Conservation (phyloP, 306 rosid species). For the Fragaria ananassa region DNA sequence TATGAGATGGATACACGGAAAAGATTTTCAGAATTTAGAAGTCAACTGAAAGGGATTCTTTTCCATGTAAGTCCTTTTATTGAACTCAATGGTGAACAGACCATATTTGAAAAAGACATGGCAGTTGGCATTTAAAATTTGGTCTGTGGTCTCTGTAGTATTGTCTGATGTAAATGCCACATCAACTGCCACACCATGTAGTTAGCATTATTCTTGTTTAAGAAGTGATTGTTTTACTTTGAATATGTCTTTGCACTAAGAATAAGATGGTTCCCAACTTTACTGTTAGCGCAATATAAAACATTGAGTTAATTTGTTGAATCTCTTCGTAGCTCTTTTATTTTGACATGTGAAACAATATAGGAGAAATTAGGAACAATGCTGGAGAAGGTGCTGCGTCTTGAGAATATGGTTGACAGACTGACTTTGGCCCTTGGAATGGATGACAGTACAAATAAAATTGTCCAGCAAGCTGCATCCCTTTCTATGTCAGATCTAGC, state of each 20-base stretch:
- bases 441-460: constrained; percentile 42
- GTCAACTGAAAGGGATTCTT: constrained; percentile 71
- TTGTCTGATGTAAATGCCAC: neutral
- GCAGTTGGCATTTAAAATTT: neutral
- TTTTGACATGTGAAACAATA: constrained; percentile 33
- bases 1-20: constrained; percentile 72
- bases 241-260: neutral
- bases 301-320: constrained; percentile 5
- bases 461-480: constrained; percentile 69
- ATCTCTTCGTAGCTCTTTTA: constrained; percentile 18
- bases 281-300: neutral
- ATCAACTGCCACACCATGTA: neutral
- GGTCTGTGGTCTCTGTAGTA: neutral
- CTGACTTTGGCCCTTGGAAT: constrained; percentile 55
- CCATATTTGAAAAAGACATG: neutral
- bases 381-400: constrained; percentile 84
- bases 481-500: constrained; percentile 98
- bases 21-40: constrained; percentile 66
- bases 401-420: constrained; percentile 51
- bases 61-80: constrained; percentile 67
- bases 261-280: neutral
- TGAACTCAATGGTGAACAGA: neutral
- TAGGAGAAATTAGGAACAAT: constrained; percentile 94
- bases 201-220: neutral
- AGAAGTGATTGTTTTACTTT: neutral